A percentile compares a stretch with the other conserved stretches of the same genome.
Conservation (phyloP, 2,329 filamentous ascomycete species). For the Cercospora sp. region DNA sequence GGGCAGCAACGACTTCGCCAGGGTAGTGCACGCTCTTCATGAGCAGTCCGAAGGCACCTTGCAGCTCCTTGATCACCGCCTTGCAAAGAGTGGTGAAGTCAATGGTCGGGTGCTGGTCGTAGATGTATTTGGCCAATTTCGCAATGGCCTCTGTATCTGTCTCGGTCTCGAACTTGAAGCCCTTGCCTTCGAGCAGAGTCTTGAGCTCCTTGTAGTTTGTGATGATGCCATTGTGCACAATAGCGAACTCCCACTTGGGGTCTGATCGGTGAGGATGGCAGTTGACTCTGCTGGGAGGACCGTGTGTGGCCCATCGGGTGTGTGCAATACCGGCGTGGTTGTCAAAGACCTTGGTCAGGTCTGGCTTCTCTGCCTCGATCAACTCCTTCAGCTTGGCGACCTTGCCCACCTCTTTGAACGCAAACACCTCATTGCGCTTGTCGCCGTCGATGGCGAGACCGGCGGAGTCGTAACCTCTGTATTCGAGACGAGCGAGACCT, state of each 20-base stretch:
- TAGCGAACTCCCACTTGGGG: slow-evolving; percentile 89
- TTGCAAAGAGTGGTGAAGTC: slow-evolving; percentile 96
- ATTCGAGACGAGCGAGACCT: slow-evolving; percentile 95
- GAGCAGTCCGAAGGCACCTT: slow-evolving; percentile 94
- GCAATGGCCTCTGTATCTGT: slow-evolving; percentile 99
- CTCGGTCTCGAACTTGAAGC: slow-evolving; percentile 98
- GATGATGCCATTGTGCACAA: slow-evolving; percentile 99
- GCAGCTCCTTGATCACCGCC: slow-evolving; percentile 96
- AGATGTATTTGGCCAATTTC: slow-evolving; percentile 97
- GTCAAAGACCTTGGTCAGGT: slow-evolving; percentile 91
- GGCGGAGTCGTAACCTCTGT: slow-evolving; percentile 97
- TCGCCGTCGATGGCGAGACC: slow-evolving; percentile 94
- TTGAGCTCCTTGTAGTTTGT: slow-evolving; percentile 99
- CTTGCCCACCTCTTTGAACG: slow-evolving; percentile 99
- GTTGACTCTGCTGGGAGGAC: slow-evolving; percentile 87
- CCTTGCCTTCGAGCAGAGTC: slow-evolving; percentile 87
- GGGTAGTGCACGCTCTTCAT: slow-evolving; percentile 99
- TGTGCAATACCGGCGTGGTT: slow-evolving; percentile 98
- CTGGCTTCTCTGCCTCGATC: slow-evolving; percentile 78
- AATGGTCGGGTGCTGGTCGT: slow-evolving; percentile 89
- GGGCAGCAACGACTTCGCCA: slow-evolving; percentile 94
- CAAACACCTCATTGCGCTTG: slow-evolving; percentile 97
- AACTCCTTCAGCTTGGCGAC: slow-evolving; percentile 94
- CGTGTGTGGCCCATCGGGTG: slow-evolving; percentile 98
- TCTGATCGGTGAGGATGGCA: slow-evolving; percentile 99